These are phyloP conservation scores for Apiotrichum akiyoshidainum DNA, from an alignment of 1,284 basidiomycete species.

Conservation along the genomic window DNA sequence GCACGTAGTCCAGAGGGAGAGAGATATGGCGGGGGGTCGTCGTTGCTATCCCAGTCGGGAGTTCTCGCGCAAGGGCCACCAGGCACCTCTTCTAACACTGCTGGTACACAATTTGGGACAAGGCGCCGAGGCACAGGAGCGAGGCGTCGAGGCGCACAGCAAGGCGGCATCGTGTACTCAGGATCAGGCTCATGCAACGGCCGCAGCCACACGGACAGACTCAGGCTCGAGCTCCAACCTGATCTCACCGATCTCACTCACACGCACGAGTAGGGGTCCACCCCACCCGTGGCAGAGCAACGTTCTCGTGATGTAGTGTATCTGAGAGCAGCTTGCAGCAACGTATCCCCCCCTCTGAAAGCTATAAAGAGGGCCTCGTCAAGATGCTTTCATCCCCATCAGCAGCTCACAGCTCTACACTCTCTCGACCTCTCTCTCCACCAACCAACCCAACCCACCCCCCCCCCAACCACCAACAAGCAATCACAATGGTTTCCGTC, in stretches of 20 bases:
- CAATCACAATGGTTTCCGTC: conserved; percentile 12
- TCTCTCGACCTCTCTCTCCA: neutral
- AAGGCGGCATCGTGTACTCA: neutral
- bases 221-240: neutral
- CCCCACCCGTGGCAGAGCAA: neutral
- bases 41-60: neutral
- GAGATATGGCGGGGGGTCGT: too few species aligned
- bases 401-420: neutral
- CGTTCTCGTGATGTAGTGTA: too few species aligned
- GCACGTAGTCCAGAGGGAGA: too few species aligned
- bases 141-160: neutral
- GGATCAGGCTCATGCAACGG: neutral
- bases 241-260: neutral
- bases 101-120: neutral
- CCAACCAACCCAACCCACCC: conserved; percentile 2
- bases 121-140: neutral
- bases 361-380: neutral
- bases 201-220: neutral
- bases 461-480: conserved; percentile 7
- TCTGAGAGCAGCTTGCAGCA: neutral
- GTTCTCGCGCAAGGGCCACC: neutral
- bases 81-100: neutral
- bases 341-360: neutral
- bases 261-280: neutral
- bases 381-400: neutral